Base-by-base conservation (phyloP, 2,329 filamentous ascomycete genomes). In the Teratosphaeria destructans region DNA sequence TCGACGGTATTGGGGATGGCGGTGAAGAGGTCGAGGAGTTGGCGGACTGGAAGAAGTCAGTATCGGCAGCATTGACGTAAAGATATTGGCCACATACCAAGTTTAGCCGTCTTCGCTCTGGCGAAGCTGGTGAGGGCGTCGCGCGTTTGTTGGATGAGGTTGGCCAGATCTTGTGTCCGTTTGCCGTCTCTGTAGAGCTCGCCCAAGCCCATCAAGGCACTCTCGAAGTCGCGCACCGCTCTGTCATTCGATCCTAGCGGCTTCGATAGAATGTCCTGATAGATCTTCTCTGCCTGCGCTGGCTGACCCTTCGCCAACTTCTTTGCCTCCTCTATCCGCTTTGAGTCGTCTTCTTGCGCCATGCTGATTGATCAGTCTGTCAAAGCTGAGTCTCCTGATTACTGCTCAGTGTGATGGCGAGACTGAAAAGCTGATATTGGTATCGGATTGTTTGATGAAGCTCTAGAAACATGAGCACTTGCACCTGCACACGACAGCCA, bases 21-120 rank as follows among this genome's bases (percentile, higher is more conserved):
- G 70, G 89, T 85, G 81, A 97, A 94, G 74, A 96, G 86, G 76
- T 99, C 94, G 74, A 99, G 88, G 29, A 99, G 85, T 78, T 96
- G 91, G 68, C 94, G 93, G 68, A 99, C 94, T 63, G 57, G 56
- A 52, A 52, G 12, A 32, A 52, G 56, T 62, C 27, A 63, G 59
- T 49, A 52, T 19, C 29, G 1, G 14, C 19, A 32, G 5, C n/a
- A 11, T 27, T 39, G n/a, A 19, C 19, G 16, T 29, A 35, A 47
- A 16, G 7, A 27, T 23, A 14, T 23, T n/a, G 6, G 53, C 12
- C n/a, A 37, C 59, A 58, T 57, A 97, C 94, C 90, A 63, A 99
- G 82, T 79, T 99, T 99, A 59, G 94, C 90, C 35, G 94, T 97
- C 84, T 99, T 99, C 63, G 95, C 94, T 81, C 97, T 96, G 65